A percentile compares a stretch with the other conserved stretches of the same genome.
Evolutionary conservation across 257 asterid genomes (phyloP).

Genomic region (Solanum medicagineum): DNA sequence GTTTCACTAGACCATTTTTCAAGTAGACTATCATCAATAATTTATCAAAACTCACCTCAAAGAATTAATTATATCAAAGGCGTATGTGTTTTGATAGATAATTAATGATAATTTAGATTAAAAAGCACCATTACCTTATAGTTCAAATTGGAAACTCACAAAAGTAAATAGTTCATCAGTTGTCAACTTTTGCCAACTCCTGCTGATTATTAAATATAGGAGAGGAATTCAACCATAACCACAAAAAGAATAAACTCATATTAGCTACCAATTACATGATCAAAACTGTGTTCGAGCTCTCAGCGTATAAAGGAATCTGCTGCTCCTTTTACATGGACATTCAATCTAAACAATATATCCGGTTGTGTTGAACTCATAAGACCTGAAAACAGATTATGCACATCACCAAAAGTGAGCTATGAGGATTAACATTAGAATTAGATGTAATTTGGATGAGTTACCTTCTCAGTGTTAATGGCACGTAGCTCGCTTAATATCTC

Average conservation of each 20-base stretch:
- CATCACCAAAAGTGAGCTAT: background rate
- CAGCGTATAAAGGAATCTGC: background rate
- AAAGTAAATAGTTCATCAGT: background rate
- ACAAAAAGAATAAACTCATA: background rate
- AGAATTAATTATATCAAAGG: too few relatives aligned
- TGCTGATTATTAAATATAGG: background rate
- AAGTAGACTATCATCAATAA: too few relatives aligned
- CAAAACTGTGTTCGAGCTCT: background rate
- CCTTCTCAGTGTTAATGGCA: slow-evolving; percentile 39
- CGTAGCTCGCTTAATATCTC: slow-evolving; percentile 52
- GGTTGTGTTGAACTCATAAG: background rate
- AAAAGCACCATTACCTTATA: background rate
- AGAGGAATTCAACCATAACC: background rate
- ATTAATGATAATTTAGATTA: background rate
- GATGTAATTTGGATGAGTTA: background rate
- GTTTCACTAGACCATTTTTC: too few relatives aligned
- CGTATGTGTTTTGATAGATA: background rate
- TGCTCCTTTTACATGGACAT: background rate
- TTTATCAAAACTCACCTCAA: too few relatives aligned
- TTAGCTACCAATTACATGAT: background rate
- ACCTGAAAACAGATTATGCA: background rate
- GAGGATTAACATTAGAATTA: background rate
- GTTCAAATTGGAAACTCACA: background rate
- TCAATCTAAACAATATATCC: background rate
- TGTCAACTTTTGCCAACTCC: background rate